Conservation (phyloP, 2,329 filamentous ascomycete genomes). For the Allantophomopsis cytisporea region DNA sequence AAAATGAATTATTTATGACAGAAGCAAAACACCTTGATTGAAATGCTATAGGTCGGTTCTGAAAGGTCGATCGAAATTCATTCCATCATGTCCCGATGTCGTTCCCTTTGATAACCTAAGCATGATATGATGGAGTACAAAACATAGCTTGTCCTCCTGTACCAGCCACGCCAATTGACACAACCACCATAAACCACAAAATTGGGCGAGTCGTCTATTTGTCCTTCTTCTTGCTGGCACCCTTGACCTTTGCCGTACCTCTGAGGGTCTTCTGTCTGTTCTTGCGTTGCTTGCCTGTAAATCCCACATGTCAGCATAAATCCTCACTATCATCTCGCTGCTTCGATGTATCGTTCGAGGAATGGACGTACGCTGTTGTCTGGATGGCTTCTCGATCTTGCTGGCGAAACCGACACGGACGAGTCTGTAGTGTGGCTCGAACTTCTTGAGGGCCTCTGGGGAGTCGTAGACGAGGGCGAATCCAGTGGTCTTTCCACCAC, state of each 20-base stretch:
- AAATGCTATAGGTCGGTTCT: slow-evolving; percentile 5
- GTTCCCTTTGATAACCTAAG: slow-evolving; percentile 4
- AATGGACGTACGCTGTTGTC: slow-evolving; percentile 88
- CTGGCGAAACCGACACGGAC: slow-evolving; percentile 82
- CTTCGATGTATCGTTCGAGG: slow-evolving; percentile 3
- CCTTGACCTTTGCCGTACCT: slow-evolving; percentile 97
- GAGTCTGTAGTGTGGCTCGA: slow-evolving; percentile 96
- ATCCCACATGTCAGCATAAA: slow-evolving; percentile 9
- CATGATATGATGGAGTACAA: slow-evolving; percentile 10
- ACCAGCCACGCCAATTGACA: slow-evolving; percentile 15
- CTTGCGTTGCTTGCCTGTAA: slow-evolving; percentile 98
- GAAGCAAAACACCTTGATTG: slow-evolving; percentile 4
- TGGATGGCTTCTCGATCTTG: slow-evolving; percentile 95
- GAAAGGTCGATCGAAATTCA: slow-evolving; percentile 5
- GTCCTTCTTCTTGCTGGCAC: slow-evolving; percentile 88
- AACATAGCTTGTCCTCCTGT: slow-evolving; percentile 13
- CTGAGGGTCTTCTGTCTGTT: slow-evolving; percentile 98
- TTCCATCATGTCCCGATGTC: slow-evolving; percentile 5
- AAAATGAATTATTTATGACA: background rate
- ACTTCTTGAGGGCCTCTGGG: slow-evolving; percentile 98
- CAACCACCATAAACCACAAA: slow-evolving; percentile 9
- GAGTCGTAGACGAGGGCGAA: slow-evolving; percentile 99
- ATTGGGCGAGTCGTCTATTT: slow-evolving; percentile 43
- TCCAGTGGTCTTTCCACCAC: slow-evolving; percentile 99
- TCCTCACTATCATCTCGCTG: slow-evolving; percentile 4